A percentile compares a stretch with the other conserved stretches of the same genome.
Evolutionary conservation across 2,329 filamentous ascomycete species (phyloP).

Genomic region (Clarireedia homoeocarpa): DNA sequence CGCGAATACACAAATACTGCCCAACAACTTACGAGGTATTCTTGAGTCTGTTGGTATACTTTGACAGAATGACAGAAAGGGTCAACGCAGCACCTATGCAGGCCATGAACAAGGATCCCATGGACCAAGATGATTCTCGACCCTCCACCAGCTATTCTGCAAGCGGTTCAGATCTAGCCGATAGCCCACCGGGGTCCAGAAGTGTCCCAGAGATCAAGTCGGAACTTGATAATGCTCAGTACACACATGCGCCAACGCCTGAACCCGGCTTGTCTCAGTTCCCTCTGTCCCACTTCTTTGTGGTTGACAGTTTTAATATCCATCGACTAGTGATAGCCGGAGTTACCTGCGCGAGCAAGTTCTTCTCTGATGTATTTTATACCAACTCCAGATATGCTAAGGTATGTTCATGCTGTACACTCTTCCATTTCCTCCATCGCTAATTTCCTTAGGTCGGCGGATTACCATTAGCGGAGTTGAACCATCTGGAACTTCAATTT

Average conservation of each 20-base stretch:
- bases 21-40: constrained; percentile 98
- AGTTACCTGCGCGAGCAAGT: constrained; percentile 97
- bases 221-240: constrained; percentile 24
- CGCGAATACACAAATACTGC: constrained; percentile 96
- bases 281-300: constrained; percentile 65
- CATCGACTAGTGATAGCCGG: constrained; percentile 93
- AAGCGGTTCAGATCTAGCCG: constrained; percentile 27
- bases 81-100: constrained; percentile 77
- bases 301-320: constrained; percentile 98
- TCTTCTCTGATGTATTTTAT: constrained; percentile 98
- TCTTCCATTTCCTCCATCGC: not conserved
- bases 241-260: constrained; percentile 21
- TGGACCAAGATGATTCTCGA: constrained; percentile 21
- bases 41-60: constrained; percentile 88
- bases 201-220: constrained; percentile 23
- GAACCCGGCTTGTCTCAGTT: constrained; percentile 18
- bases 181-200: constrained; percentile 22
- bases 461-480: constrained; percentile 82
- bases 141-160: constrained; percentile 24
- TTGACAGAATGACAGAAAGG: constrained; percentile 96
- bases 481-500: constrained; percentile 94
- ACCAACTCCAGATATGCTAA: constrained; percentile 99
- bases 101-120: constrained; percentile 42
- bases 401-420: constrained; percentile 43
- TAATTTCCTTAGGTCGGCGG: constrained; percentile 68